Conservation (phyloP, 495 filamentous ascomycete genomes). For the Daldinia childiae region DNA sequence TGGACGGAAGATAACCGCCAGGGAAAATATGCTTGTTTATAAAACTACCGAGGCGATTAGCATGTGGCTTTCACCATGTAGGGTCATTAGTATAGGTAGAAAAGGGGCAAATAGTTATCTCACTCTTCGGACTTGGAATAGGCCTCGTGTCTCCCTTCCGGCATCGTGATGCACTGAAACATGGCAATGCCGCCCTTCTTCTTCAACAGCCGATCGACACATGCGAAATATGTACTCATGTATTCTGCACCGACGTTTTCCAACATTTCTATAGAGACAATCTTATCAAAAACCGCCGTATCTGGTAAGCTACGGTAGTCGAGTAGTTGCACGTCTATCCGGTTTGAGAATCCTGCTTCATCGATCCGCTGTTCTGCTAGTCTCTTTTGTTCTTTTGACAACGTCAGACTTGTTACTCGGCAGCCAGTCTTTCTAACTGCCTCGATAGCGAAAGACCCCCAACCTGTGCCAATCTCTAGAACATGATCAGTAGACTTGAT, state of each 20-base stretch:
- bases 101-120: slow-evolving; percentile 34
- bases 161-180: slow-evolving; percentile 82
- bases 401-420: slow-evolving; percentile 68
- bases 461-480: slow-evolving; percentile 75
- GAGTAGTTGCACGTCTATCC: slow-evolving; percentile 65
- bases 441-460: slow-evolving; percentile 73
- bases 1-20: slow-evolving; percentile 74
- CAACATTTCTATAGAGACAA: slow-evolving; percentile 79
- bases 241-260: slow-evolving; percentile 75
- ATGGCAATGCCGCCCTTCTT: slow-evolving; percentile 69
- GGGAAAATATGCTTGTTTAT: slow-evolving; percentile 81
- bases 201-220: slow-evolving; percentile 68
- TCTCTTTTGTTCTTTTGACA: slow-evolving; percentile 68
- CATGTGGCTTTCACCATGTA: slow-evolving; percentile 38
- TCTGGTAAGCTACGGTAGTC: slow-evolving; percentile 68
- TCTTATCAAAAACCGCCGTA: slow-evolving; percentile 69
- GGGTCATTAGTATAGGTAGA: neutral
- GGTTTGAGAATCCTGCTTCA: slow-evolving; percentile 59
- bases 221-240: slow-evolving; percentile 68
- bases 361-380: slow-evolving; percentile 67
- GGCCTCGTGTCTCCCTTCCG: slow-evolving; percentile 62
- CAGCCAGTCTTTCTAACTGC: slow-evolving; percentile 69
- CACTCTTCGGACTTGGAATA: slow-evolving; percentile 59
- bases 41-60: slow-evolving; percentile 59
- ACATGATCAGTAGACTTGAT: slow-evolving; percentile 71